Percentiles rank a stretch among this genome's conserved stretches.
Evolutionary conservation across 1,284 basidiomycete genomes (phyloP).

Genomic region (Puccinia polysora): DNA sequence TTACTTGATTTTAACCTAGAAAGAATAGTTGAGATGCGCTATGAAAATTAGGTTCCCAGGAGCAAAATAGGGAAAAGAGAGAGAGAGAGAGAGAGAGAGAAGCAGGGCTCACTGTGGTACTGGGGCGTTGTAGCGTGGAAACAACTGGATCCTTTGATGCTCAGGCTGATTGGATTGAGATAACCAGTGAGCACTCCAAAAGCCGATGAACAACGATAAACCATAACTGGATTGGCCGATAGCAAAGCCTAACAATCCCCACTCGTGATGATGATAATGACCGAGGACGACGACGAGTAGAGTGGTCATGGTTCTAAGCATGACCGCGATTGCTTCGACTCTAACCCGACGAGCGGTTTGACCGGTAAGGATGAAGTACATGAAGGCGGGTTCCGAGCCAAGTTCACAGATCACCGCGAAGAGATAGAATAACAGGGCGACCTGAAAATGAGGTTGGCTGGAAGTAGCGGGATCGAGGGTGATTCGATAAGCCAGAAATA

Average conservation of each 20-base stretch:
- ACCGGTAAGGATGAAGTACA: slow-evolving; percentile 54
- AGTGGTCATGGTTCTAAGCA: slow-evolving; percentile 67
- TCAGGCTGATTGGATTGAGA: background rate
- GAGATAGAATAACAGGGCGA: slow-evolving; percentile 67
- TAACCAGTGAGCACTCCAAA: slow-evolving; percentile 45
- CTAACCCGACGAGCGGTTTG: slow-evolving; percentile 46
- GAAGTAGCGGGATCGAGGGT: slow-evolving; percentile 59
- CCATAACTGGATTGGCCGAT: slow-evolving; percentile 71
- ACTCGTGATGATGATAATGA: background rate
- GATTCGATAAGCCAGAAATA: slow-evolving; percentile 59
- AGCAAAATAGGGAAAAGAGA: background rate
- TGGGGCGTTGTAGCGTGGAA: background rate
- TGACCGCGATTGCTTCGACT: slow-evolving; percentile 70
- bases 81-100: too few relatives aligned
- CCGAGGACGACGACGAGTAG: slow-evolving; percentile 62
- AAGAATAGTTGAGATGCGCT: background rate
- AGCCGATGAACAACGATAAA: slow-evolving; percentile 54
- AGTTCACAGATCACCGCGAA: slow-evolving; percentile 70
- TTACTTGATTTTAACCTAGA: slow-evolving; percentile 5
- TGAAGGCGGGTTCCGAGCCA: slow-evolving; percentile 75
- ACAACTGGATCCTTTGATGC: background rate
- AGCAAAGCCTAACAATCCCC: slow-evolving; percentile 72
- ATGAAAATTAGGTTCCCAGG: background rate
- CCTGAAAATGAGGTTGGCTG: slow-evolving; percentile 63
- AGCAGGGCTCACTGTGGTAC: background rate